These are phyloP conservation scores for Ensete ventricosum DNA, from an alignment of 176 grass and related monocot species.

Conservation along the genomic window DNA sequence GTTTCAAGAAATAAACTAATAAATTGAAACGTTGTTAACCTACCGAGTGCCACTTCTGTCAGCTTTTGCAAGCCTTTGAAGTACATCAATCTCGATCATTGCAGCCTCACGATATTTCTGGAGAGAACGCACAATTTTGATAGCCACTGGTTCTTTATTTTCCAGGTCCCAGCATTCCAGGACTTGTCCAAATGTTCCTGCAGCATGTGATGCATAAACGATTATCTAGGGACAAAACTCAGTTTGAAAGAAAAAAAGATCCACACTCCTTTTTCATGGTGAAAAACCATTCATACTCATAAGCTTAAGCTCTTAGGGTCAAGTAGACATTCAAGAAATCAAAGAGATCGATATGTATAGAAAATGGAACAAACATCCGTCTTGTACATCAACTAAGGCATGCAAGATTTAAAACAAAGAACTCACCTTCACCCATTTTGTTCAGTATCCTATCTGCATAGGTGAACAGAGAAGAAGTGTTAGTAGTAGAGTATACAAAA, in stretches of 20 bases:
- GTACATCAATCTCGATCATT: conserved; percentile 95
- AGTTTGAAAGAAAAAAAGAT: too few relatives aligned
- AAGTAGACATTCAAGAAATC: conserved; percentile 7
- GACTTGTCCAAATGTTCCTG: conserved; percentile 97
- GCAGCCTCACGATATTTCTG: conserved; percentile 94
- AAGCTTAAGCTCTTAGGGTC: too few relatives aligned
- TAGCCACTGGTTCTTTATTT: conserved; percentile 79
- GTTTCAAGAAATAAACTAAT: conserved; percentile 22
- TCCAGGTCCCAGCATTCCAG: conserved; percentile 94
- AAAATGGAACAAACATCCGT: conserved; percentile 5
- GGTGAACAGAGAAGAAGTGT: conserved; percentile 18
- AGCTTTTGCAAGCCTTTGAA: conserved; percentile 75
- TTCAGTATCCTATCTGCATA: conserved; percentile 89
- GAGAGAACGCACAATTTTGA: conserved; percentile 84
- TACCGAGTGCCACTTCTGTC: conserved; percentile 73
- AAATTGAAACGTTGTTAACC: conserved; percentile 27
- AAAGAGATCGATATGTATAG: neutral
- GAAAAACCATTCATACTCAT: too few relatives aligned
- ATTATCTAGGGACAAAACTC: too few relatives aligned
- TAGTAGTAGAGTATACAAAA: neutral
- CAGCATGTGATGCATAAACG: neutral
- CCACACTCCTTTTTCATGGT: too few relatives aligned
- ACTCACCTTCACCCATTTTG: conserved; percentile 98
- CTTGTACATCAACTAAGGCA: neutral
- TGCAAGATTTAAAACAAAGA: conserved; percentile 1